These are phyloP conservation scores for Didymellaceae sp. DNA, from an alignment of 2,329 filamentous ascomycete species.

Conservation along the genomic window DNA sequence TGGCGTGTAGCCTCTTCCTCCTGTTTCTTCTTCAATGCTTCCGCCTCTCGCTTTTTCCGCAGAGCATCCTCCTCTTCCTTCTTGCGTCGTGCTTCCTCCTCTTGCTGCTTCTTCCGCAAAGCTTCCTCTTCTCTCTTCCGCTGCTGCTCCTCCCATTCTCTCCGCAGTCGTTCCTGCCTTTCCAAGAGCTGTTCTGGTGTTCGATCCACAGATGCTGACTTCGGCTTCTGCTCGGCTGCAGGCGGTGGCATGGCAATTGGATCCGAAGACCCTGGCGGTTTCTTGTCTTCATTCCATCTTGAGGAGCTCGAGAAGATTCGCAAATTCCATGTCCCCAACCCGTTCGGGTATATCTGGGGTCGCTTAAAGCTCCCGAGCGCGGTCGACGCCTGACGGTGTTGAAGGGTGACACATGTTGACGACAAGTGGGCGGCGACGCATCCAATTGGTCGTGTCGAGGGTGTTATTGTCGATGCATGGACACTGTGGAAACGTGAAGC, in stretches of 20 bases:
- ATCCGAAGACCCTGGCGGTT: slow-evolving; percentile 18
- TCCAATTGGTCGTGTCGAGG: slow-evolving; percentile 20
- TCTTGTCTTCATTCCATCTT: slow-evolving; percentile 30
- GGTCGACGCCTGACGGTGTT: slow-evolving; percentile 35
- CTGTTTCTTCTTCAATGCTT: slow-evolving; percentile 20
- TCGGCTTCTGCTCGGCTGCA: slow-evolving; percentile 19
- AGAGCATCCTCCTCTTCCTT: slow-evolving; percentile 14
- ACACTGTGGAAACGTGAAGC: slow-evolving; percentile 44
- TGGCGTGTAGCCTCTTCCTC: slow-evolving; percentile 18
- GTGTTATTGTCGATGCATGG: slow-evolving; percentile 23
- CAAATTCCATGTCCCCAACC: slow-evolving; percentile 9
- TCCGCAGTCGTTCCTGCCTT: slow-evolving; percentile 22
- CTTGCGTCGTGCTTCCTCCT: slow-evolving; percentile 20
- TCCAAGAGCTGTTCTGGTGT: slow-evolving; percentile 24
- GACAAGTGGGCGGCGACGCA: slow-evolving; percentile 17
- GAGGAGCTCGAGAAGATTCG: slow-evolving; percentile 30
- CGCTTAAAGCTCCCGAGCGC: slow-evolving; percentile 4
- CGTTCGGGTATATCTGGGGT: slow-evolving; percentile 10
- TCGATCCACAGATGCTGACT: slow-evolving; percentile 10
- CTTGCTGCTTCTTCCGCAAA: slow-evolving; percentile 18
- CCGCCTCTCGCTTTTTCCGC: slow-evolving; percentile 18
- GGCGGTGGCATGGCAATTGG: slow-evolving; percentile 33
- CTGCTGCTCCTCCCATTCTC: slow-evolving; percentile 16
- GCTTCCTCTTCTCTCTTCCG: slow-evolving; percentile 24
- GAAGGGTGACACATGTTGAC: slow-evolving; percentile 40